Evolutionary conservation across 2,329 filamentous ascomycete genomes (phyloP).

Genomic region (Diaporthe sp.): DNA sequence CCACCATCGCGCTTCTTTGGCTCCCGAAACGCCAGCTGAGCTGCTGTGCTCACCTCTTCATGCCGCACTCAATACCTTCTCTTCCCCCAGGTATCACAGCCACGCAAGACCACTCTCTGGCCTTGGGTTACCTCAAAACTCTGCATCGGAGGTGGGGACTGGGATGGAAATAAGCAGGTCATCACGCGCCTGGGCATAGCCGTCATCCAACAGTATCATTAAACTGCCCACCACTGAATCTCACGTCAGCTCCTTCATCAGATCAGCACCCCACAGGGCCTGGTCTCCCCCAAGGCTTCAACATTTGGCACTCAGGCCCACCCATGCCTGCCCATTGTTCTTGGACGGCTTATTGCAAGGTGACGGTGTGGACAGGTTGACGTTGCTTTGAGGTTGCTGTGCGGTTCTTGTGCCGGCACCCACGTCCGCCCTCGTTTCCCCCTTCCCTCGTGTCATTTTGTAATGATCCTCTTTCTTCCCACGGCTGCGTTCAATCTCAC

Average conservation of each 20-base stretch:
- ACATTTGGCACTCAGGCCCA: constrained; percentile 3
- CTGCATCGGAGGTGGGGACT: neutral
- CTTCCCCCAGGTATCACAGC: constrained; percentile 26
- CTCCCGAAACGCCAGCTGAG: constrained; percentile 23
- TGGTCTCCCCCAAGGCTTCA: constrained; percentile 14
- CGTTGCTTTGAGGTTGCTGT: neutral
- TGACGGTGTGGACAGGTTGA: neutral
- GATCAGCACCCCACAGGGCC: constrained; percentile 14
- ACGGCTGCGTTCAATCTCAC: neutral
- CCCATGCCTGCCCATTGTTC: neutral
- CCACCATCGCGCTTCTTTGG: constrained; percentile 37
- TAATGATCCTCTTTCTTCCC: neutral
- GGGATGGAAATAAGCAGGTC: constrained; percentile 22
- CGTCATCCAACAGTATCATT: constrained; percentile 27
- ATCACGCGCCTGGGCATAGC: constrained; percentile 33
- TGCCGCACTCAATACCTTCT: neutral
- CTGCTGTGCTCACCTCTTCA: constrained; percentile 6
- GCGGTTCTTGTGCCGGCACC: neutral
- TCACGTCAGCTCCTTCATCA: constrained; percentile 39
- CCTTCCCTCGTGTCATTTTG: neutral
- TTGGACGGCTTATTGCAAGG: neutral
- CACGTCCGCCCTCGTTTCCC: neutral
- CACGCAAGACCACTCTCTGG: constrained; percentile 26
- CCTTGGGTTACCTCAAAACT: constrained; percentile 36
- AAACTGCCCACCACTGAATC: constrained; percentile 18